A percentile compares a stretch with the other conserved stretches of the same genome.
phyloP scores from a whole-genome alignment of 768 basidiomycete genomes.

The Auricularia cornea region DNA sequence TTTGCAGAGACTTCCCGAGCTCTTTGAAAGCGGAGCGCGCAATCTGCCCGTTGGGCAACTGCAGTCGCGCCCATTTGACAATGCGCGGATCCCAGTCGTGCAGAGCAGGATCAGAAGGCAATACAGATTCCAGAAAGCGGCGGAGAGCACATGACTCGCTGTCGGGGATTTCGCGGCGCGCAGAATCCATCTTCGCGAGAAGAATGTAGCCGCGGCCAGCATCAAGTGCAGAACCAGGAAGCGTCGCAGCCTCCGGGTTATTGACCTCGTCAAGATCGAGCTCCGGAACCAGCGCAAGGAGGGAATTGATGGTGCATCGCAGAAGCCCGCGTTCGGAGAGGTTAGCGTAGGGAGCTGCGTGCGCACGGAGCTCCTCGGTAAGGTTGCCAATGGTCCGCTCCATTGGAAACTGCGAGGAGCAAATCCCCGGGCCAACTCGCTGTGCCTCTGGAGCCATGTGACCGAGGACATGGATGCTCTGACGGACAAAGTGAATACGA shows the following conservation, averaged over 20 bases:
- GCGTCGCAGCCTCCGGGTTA: not conserved
- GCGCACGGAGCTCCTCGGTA: not conserved
- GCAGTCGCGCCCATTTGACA: slow-evolving; percentile 25
- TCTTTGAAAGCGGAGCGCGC: slow-evolving; percentile 28
- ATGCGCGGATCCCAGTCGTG: not conserved
- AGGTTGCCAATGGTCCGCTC: slow-evolving; percentile 1
- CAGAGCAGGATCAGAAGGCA: too few relatives aligned
- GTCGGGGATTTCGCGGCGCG: too few relatives aligned
- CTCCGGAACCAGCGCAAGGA: not conserved
- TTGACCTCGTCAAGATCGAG: not conserved
- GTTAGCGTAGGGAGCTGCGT: slow-evolving; percentile 1
- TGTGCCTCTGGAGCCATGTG: slow-evolving; percentile 22
- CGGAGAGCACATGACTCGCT: too few relatives aligned
- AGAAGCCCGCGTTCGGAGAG: not conserved
- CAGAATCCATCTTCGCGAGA: too few relatives aligned
- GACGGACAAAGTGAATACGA: slow-evolving; percentile 27
- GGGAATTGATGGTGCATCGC: not conserved
- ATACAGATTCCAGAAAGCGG: too few relatives aligned
- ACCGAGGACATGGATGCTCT: slow-evolving; percentile 23
- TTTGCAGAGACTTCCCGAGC: slow-evolving; percentile 6
- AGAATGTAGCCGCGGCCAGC: too few relatives aligned
- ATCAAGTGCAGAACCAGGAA: too few relatives aligned
- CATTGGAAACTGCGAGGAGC: slow-evolving; percentile 25
- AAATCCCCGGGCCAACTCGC: slow-evolving; percentile 16
- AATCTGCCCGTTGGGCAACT: slow-evolving; percentile 31